Percentiles rank a stretch among this genome's conserved stretches.
Conservation (phyloP, 306 rosid genomes). For the Quercus engelmannii region DNA sequence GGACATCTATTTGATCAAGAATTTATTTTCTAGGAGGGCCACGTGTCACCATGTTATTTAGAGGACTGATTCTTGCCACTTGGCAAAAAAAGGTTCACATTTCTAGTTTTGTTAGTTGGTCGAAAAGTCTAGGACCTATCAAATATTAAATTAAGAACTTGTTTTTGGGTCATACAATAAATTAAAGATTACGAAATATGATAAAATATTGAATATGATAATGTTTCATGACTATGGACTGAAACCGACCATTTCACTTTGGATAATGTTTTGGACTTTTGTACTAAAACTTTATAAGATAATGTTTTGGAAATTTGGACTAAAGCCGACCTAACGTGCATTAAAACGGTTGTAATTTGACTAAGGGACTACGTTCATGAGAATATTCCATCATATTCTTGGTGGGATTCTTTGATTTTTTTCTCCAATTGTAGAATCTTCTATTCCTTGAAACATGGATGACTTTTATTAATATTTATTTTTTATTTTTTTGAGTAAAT, state of each 20-base stretch:
- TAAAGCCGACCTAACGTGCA: not conserved
- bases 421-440: too few relatives aligned
- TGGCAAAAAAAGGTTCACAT: not conserved
- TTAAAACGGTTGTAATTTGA: not conserved
- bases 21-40: too few relatives aligned
- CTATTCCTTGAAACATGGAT: not conserved
- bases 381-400: not conserved
- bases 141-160: not conserved
- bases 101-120: constrained; percentile 1
- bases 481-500: not conserved
- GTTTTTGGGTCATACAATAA: not conserved
- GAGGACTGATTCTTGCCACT: not conserved
- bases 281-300: not conserved
- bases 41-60: not conserved
- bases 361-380: not conserved
- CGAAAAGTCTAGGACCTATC: not conserved
- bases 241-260: not conserved
- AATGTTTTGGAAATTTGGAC: not conserved
- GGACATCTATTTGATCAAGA: too few relatives aligned
- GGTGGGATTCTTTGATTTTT: not conserved
- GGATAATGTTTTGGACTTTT: not conserved
- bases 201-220: not conserved
- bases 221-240: not conserved
- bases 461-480: not conserved
- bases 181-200: not conserved